Conservation (phyloP, 139 green algal genomes). For the Gonium pectorale region DNA sequence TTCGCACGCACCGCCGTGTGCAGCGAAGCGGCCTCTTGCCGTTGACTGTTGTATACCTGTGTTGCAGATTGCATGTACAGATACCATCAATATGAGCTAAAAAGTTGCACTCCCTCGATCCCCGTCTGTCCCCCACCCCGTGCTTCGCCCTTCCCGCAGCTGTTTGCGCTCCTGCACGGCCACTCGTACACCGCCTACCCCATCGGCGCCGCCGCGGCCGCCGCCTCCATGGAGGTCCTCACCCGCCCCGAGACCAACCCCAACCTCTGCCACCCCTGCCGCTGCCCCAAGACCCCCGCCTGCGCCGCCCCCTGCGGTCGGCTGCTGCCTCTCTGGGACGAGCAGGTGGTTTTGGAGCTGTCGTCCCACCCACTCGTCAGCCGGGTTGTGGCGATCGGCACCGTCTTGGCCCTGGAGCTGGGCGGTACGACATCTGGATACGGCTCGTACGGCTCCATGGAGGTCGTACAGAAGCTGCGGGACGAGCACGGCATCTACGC, state of each 20-base stretch:
- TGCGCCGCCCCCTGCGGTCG: constrained; percentile 58
- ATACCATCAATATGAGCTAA: no score
- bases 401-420: constrained; percentile 91
- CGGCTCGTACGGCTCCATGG: constrained; percentile 56
- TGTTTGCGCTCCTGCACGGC: constrained; percentile 95
- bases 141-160: constrained; percentile 45
- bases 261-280: constrained; percentile 71
- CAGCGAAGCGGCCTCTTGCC: no score
- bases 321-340: constrained; percentile 82
- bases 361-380: constrained; percentile 71
- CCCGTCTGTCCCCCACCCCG: neutral
- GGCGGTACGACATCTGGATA: constrained; percentile 47
- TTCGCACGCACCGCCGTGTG: no score
- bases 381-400: constrained; percentile 79
- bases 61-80: no score
- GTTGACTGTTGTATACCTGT: no score
- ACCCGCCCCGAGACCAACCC: constrained; percentile 77
- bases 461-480: constrained; percentile 63
- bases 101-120: neutral
- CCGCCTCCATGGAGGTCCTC: constrained; percentile 78
- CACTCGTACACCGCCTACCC: constrained; percentile 98
- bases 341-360: constrained; percentile 59
- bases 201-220: constrained; percentile 85
- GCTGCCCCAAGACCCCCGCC: constrained; percentile 31
- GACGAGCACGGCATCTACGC: constrained; percentile 75